Base-by-base conservation (phyloP, 2,329 filamentous ascomycete genomes). In the Botrytis pseudocinerea region DNA sequence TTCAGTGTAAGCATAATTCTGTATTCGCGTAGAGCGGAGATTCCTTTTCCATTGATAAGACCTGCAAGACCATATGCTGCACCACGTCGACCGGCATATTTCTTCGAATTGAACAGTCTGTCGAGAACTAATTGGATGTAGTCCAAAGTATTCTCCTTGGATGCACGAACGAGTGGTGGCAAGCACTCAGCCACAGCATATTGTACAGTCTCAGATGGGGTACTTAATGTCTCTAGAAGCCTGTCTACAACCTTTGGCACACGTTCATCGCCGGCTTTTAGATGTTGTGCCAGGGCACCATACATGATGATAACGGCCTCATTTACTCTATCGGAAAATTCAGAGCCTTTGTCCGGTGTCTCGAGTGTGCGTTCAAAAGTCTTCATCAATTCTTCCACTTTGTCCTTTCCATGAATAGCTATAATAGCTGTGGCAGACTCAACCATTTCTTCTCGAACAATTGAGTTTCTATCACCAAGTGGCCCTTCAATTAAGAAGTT, bases 251-350 rank as follows among this genome's bases (percentile, higher is more conserved):
- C 96, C 73, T 92, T 90, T 1, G 95, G 94, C 66, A 98, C 89
- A 79, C 97, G 95, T 76, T 90, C 84, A 81, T 99, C 96, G n/a
- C 94, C 94, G 12, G 90, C 83, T 77, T 92, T 89, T 74, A 99
- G 84, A 85, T 99, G 96, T 69, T 93, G 90, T 61, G 95, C 96
- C 54, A 99, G 85, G 69, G 97, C 95, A 81, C 96, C 96, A 79
- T 99, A 99, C 81, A 99, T 92, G 78, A 99, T 96, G 78, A 99
- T 95, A 70, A 99, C 95, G 28, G 97, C 96, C 83, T 99, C 96
- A 78, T 98, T 98, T 76, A 98, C 92, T 74, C 94, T 89, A 82
- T 99, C 97, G 28, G 93, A 91, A 71, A 91, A 89, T 77, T 95
- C 90, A 0, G 91, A 94, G 73, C 90, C 92, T 80, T 92, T 93